Evolutionary conservation across 2,329 filamentous ascomycete species (phyloP), one percentile per base, ranked within the genome.

Genomic region (Colletotrichum viniferum): DNA sequence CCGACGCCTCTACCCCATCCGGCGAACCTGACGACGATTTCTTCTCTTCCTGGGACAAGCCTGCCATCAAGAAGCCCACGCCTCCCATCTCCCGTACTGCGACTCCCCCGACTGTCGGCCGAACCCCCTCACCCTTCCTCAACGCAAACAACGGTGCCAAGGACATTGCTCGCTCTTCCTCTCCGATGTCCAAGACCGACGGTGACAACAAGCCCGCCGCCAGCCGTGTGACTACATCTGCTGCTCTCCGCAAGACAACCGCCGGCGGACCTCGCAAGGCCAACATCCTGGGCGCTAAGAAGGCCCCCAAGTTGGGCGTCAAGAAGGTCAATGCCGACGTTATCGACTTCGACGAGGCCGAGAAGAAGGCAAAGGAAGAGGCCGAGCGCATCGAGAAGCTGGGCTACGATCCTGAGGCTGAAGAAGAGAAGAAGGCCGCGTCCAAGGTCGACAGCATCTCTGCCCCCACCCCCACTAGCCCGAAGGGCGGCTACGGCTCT

Each of bases 31-130:
- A 94, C 24, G 96, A 98, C 81, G 97, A 98, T 84, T 99, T 99
- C 89, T 99, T 99, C 87, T 98, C 96, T 12, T 98, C 96, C 1
- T 99, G 96, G 97, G 97, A 98, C 82, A 98, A 98, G 87, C 97
- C 97, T 26, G 92, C 96, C 6, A 97, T 99, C 86, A 99, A 98
- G 90, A 93, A 96, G 80, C 96, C 96, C 43, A 98, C 95, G 78
- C 98, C 98, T 79, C 96, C 97, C 18, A 91, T 97, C 58, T 98
- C 96, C 48, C 94, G 97, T 81, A 97, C 95, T 58, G 93, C 92
- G 67, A 98, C 97, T 4, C 96, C 96, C 16, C 93, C 95, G 5
- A 91, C 94, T 13, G 90, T 95, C 79, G 94, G 94, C 80, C 94
- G 96, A 79, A 96, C 94, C 13, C 91, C 92, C 6, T 98, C 96